These are phyloP conservation scores for Pyrrhoderma lamaoense DNA, from an alignment of 1,284 basidiomycete genomes.

Conservation along the genomic window DNA sequence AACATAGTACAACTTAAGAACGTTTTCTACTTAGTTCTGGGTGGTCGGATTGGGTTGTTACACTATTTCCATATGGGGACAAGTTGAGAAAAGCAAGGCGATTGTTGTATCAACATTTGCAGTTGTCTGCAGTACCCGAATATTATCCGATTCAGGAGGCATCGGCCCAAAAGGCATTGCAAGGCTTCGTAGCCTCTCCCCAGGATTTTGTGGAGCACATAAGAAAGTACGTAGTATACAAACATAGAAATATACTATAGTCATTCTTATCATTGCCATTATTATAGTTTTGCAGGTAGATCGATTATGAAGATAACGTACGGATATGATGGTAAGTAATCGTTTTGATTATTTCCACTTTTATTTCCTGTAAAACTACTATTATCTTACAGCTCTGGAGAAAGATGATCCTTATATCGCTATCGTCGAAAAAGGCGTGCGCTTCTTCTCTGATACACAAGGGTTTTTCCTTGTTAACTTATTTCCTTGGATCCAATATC, in stretches of 20 bases:
- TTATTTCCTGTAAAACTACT: too few species aligned
- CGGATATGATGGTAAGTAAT: conserved; percentile 12
- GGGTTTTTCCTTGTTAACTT: too few species aligned
- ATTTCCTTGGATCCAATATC: too few species aligned
- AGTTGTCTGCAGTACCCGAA: conserved; percentile 15
- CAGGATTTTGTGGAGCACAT: conserved; percentile 15
- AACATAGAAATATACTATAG: background rate
- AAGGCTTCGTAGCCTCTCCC: conserved; percentile 19
- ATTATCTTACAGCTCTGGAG: too few species aligned
- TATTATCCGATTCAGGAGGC: conserved; percentile 22
- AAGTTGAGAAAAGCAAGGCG: conserved; percentile 19
- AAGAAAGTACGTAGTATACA: too few species aligned
- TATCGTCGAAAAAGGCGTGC: too few species aligned
- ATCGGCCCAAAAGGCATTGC: conserved; percentile 21
- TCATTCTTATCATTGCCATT: conserved; percentile 21
- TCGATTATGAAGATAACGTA: conserved; percentile 15
- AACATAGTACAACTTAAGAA: too few species aligned
- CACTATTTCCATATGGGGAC: conserved; percentile 22
- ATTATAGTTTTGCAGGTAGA: background rate
- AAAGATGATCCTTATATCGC: too few species aligned
- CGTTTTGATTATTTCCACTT: too few species aligned
- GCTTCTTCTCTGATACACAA: too few species aligned
- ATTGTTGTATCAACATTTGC: conserved; percentile 23
- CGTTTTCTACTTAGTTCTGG: too few species aligned
- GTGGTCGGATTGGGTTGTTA: conserved; percentile 1